These are phyloP conservation scores for Rosa lucieae DNA, from an alignment of 306 rosid genomes.

Conservation along the genomic window DNA sequence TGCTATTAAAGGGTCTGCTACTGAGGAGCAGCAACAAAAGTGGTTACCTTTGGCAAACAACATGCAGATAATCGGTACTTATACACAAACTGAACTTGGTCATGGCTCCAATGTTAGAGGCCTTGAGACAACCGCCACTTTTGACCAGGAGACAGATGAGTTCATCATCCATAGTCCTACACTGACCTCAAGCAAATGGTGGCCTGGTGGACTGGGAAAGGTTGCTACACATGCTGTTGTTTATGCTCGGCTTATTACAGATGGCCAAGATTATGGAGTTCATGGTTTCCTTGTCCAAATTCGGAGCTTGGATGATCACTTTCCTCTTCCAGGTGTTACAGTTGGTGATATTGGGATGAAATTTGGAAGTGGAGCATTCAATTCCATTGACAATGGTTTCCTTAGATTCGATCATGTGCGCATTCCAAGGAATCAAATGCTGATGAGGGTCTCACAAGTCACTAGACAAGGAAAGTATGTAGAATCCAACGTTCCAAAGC, in stretches of 20 bases:
- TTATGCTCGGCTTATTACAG: constrained; percentile 72
- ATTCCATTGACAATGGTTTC: constrained; percentile 83
- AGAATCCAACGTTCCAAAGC: constrained; percentile 78
- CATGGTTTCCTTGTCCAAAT: constrained; percentile 90
- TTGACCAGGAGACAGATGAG: constrained; percentile 75
- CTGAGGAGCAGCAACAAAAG: constrained; percentile 80
- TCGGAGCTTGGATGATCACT: constrained; percentile 86
- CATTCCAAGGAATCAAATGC: constrained; percentile 84
- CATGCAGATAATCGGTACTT: constrained; percentile 91
- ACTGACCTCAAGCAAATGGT: constrained; percentile 91
- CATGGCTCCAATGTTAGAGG: constrained; percentile 97
- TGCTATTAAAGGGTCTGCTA: constrained; percentile 73
- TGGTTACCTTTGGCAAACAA: constrained; percentile 81
- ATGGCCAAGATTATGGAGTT: constrained; percentile 68
- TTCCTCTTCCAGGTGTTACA: constrained; percentile 78
- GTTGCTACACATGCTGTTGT: constrained; percentile 78
- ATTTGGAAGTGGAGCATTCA: constrained; percentile 84
- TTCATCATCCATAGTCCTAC: constrained; percentile 87
- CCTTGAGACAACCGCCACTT: constrained; percentile 87
- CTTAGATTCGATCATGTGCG: constrained; percentile 68
- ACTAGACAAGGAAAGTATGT: constrained; percentile 83
- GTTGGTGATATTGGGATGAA: constrained; percentile 86
- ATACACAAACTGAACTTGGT: constrained; percentile 97
- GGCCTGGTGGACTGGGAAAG: constrained; percentile 99
- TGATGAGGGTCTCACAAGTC: constrained; percentile 91